Evolutionary conservation across 2,329 filamentous ascomycete genomes (phyloP), one percentile per base, ranked within the genome.

Genomic region (Microcera coccophila): DNA sequence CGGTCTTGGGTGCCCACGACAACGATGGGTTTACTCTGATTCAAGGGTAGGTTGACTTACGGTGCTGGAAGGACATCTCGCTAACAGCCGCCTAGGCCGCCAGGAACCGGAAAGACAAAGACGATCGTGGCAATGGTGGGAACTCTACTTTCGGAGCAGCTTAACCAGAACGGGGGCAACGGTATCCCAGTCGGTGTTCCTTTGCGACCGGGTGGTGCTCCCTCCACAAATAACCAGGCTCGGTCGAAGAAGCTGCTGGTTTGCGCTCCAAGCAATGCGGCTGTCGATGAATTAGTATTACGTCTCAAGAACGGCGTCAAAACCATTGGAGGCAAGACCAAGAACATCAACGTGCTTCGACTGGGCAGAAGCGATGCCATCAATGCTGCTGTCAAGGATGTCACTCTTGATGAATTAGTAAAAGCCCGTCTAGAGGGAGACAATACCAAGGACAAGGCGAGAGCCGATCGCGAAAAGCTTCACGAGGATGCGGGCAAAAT

Each of bases 11-110:
- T 40, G 91, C 90, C 11, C 79, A 90, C 44, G 90, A 95, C 58
- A 98, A 98, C 55, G 93, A 97, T 66, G 94, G 89, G 0, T 98
- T 98, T 61, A 97, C 93, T 3, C 73, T 98, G 47, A 90, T 98
- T 55, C 93, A 98, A 69, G 93, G 86, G 80, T 84, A 73, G 62
- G 72, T 59, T 38, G 19, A 32, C 12, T 15, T n/a, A 15, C 15
- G n/a, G 15, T 15, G 5, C 5, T 32, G 9, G 5, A 32, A 32
- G n/a, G 7, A 26, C 7, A 26, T 12, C n/a, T 32, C 29, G 39
- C 45, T 62, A 70, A 62, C 67, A 63, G 51, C 55, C 36, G 5
- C 41, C 31, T 42, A 84, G 88, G 42, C 93, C 93, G 38, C 93
- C 93, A 1, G 93, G 93, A 64, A 96, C 93, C 4, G 93, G 91